Base-by-base conservation (phyloP, 2,329 filamentous ascomycete genomes). In the Colletotrichum lentis region DNA sequence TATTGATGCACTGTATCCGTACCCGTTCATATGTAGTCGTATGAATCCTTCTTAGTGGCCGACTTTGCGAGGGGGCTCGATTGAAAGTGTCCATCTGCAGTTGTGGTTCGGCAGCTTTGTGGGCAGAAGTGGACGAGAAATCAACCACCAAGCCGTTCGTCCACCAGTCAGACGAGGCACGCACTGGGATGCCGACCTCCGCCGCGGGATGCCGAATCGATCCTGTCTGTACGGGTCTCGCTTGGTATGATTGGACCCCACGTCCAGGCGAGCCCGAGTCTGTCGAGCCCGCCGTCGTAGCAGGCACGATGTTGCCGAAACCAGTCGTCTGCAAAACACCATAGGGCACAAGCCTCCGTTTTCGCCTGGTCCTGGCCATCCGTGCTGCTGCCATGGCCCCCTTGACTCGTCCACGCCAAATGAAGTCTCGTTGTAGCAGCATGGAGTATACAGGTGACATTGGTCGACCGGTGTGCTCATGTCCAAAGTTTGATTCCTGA, bases 91-190 rank as follows among this genome's bases (percentile, higher is more conserved):
- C 46, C 47, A 35, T 55, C 58, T 43, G 46, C 46, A 61, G 35
- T n/a, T 46, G 52, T 41, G 41, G 50, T 62, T 39, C 41, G 27
- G 52, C 47, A 22, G 22, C 43, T 22, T 35, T 24, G 22, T 37
- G 37, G 47, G 44, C 37, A 31, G 27, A 27, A 7, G 24, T 39
- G 35, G 31, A 41, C 44, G 20, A 65, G 37, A 37, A 37, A 27
- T 8, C n/a, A 37, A 27, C 12, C n/a, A 37, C 39, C 24, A 22
- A 53, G 49, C 62, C 62, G 55, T 60, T 60, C 62, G 41, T 37
- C 65, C 35, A 24, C 61, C 65, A 68, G 61, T 64, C 55, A 60
- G 47, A 55, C 12, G 50, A 50, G 60, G 47, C 22, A 24, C 18
- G 47, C 22, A 24, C 18, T 49, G n/a, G 52, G 37, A 41, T 35